A percentile compares a stretch with the other conserved stretches of the same genome.
These are phyloP conservation scores for Debaryomyces psychrophilus DNA, from an alignment of 1,139 yeast genomes.

Conservation along the genomic window DNA sequence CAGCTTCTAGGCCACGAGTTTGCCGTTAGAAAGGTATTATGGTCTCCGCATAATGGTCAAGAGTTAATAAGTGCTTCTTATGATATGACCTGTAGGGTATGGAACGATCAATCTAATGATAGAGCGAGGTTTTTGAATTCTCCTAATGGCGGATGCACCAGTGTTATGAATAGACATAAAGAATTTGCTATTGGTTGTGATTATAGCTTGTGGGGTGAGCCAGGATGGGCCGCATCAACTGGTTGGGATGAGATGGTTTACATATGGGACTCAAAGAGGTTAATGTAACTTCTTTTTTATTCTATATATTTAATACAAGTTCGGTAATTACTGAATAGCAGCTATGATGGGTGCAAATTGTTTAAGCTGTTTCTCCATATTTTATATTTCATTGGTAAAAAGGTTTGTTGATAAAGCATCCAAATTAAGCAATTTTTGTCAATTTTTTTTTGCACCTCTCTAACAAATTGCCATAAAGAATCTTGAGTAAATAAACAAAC, in stretches of 20 bases:
- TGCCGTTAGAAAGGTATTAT: constrained; percentile 77
- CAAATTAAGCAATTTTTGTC: constrained; percentile 4
- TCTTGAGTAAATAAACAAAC: constrained; percentile 8
- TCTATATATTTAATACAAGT: background rate
- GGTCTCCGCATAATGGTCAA: constrained; percentile 88
- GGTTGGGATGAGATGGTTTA: constrained; percentile 98
- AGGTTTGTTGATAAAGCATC: constrained; percentile 5
- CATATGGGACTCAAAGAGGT: constrained; percentile 75
- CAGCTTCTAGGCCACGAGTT: constrained; percentile 87
- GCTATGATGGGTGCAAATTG: constrained; percentile 27
- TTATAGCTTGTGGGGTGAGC: constrained; percentile 95
- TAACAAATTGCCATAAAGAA: constrained; percentile 7
- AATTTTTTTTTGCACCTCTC: constrained; percentile 1
- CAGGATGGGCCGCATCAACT: constrained; percentile 92
- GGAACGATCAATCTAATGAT: constrained; percentile 73
- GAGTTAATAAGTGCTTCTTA: constrained; percentile 77
- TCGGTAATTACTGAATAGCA: no score
- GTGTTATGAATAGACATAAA: constrained; percentile 68
- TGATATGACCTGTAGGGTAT: constrained; percentile 88
- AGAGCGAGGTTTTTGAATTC: constrained; percentile 49
- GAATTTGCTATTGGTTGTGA: constrained; percentile 96
- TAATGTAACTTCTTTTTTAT: constrained; percentile 12
- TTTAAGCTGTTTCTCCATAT: constrained; percentile 20
- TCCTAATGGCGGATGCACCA: constrained; percentile 46
- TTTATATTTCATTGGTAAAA: background rate